Evolutionary conservation across 2,329 filamentous ascomycete genomes (phyloP).

Genomic region (Cladorrhinum sp.): DNA sequence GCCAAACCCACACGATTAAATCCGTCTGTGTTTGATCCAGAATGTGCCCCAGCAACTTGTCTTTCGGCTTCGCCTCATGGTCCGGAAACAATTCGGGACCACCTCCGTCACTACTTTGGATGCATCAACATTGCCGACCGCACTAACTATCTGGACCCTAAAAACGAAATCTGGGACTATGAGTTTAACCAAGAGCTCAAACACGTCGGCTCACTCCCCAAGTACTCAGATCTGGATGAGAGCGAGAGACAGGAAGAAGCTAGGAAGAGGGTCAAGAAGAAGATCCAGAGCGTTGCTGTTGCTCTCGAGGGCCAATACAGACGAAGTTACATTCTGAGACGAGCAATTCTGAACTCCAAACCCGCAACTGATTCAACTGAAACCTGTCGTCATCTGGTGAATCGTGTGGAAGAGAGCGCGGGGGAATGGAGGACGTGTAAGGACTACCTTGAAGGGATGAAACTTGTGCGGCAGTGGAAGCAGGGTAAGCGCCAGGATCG

Average conservation of each 20-base stretch:
- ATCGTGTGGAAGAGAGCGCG: neutral
- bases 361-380: neutral
- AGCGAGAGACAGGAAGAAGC: neutral
- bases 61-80: slow-evolving; percentile 7
- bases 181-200: slow-evolving; percentile 1
- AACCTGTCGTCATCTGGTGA: neutral
- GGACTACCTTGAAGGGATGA: neutral
- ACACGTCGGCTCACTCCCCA: neutral
- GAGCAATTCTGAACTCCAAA: slow-evolving; percentile 2
- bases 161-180: slow-evolving; percentile 5
- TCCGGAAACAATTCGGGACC: slow-evolving; percentile 9
- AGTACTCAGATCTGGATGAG: neutral
- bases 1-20: neutral
- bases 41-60: slow-evolving; percentile 2
- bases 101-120: slow-evolving; percentile 16
- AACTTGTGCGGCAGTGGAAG: neutral
- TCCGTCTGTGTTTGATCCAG: slow-evolving; percentile 6
- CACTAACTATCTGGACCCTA: neutral
- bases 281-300: slow-evolving; percentile 10
- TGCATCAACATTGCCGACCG: slow-evolving; percentile 15
- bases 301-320: slow-evolving; percentile 20
- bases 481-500: neutral
- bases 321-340: slow-evolving; percentile 9
- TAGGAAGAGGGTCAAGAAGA: neutral
- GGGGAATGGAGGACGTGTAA: neutral